Base-by-base conservation (phyloP, 306 rosid species). In the Cucumis cinereus region DNA sequence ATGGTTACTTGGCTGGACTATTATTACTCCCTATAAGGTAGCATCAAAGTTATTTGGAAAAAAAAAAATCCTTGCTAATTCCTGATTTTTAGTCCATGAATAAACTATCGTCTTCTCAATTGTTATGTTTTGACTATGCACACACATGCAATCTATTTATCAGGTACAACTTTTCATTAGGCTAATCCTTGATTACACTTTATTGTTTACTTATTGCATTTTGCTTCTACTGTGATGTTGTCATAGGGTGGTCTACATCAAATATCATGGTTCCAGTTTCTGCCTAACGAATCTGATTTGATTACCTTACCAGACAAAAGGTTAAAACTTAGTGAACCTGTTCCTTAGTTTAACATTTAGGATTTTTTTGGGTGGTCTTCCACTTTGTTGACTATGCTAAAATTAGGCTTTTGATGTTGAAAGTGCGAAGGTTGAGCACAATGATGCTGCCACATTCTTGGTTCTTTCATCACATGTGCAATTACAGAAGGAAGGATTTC, bases 251-350 rank as follows among this genome's bases (percentile, higher is more conserved):
- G 96, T 81, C 87, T 94, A 79, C 91, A 90, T 83, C 94, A 91
- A 78, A 69, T 91, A 69, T 91, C 97, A 64, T 94, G 98, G 98
- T 94, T 90, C 84, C 98, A 94, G 86, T 91, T 86, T 85, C 93
- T 88, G 63, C 98, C 97, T 28, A 88, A 90, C 38, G 98, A 94
- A 73, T 81, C 96, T 38, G 98, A 94, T 81, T 81, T 89, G 87
- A 87, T 63, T 78, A 84, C 92, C 43, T 78, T 87, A 28, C 91
- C 92, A 15, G 96, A 93, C 73, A 91, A 88, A 85, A 88, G 97
- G 98, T 91, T 81, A 69, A 79, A 49, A 50, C 81, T 62, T 61
- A 19, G 60, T 30, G 24, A 41, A 69, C 47, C 50, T 33, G 22
- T 81, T 73, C n/a, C 55, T 36, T 40, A 14, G 10, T 30, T 13